Percentiles rank a stretch among this genome's conserved stretches.
Evolutionary conservation across 768 basidiomycete species (phyloP).

Genomic region (Serpula lacrymans): DNA sequence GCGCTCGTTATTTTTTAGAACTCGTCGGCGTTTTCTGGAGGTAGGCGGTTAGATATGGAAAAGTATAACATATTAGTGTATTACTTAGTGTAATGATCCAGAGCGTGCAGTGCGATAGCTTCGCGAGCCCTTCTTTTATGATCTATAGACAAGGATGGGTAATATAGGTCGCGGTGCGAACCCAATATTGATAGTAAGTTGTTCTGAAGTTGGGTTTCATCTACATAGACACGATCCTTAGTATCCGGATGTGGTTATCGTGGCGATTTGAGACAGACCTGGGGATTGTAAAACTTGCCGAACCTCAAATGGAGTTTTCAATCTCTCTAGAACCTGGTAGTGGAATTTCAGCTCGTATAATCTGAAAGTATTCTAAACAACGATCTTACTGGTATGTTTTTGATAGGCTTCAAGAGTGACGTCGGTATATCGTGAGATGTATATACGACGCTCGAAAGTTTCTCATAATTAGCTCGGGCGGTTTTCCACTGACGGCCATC

Average conservation of each 20-base stretch:
- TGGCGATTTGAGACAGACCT: conserved; percentile 35
- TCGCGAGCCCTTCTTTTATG: conserved; percentile 63
- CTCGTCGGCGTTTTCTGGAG: conserved; percentile 80
- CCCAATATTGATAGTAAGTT: conserved; percentile 64
- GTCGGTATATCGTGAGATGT: conserved; percentile 38
- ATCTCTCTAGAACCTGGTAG: conserved; percentile 51
- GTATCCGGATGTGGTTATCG: not conserved
- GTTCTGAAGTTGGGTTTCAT: conserved; percentile 54
- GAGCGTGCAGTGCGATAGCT: conserved; percentile 69
- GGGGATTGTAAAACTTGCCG: conserved; percentile 50
- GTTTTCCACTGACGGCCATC: conserved; percentile 58
- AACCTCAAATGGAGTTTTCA: conserved; percentile 52
- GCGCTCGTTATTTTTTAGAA: conserved; percentile 93
- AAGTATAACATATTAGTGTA: not conserved
- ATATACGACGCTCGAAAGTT: conserved; percentile 49
- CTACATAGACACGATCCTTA: conserved; percentile 27
- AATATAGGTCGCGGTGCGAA: conserved; percentile 73
- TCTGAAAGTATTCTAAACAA: not conserved
- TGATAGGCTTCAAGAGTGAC: conserved; percentile 20
- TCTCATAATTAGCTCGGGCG: conserved; percentile 46
- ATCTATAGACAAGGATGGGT: conserved; percentile 64
- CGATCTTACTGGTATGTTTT: conserved; percentile 20
- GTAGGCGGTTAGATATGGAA: conserved; percentile 2
- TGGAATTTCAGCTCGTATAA: not conserved
- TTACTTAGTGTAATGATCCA: conserved; percentile 91